phyloP scores from a whole-genome alignment of 495 filamentous ascomycete species.

The Immersiella caudata region DNA sequence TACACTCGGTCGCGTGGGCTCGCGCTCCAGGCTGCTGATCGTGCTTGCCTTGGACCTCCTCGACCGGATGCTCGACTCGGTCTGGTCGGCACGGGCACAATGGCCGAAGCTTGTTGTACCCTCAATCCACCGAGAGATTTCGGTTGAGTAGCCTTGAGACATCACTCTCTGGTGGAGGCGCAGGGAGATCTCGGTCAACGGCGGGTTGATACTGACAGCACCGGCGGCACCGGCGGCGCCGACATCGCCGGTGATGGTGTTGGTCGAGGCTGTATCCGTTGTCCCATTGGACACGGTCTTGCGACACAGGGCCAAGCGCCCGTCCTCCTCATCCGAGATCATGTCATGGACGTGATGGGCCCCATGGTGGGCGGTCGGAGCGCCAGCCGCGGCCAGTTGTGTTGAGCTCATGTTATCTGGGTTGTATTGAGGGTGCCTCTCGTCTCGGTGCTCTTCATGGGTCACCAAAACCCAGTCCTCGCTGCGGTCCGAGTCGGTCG shows the following conservation, averaged over 20 bases:
- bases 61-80: not conserved
- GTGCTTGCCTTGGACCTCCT: not conserved
- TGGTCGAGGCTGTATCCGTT: not conserved
- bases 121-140: not conserved
- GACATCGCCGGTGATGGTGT: not conserved
- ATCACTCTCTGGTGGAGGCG: not conserved
- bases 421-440: constrained; percentile 15
- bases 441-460: not conserved
- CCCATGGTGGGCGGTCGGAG: not conserved
- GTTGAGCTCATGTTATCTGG: constrained; percentile 7
- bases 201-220: not conserved
- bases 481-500: not conserved
- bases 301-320: not conserved
- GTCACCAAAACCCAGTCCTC: constrained; percentile 7
- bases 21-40: not conserved
- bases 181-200: not conserved
- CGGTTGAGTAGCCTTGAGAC: not conserved
- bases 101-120: not conserved
- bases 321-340: not conserved
- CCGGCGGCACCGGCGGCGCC: not conserved
- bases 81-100: not conserved
- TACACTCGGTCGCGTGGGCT: not conserved
- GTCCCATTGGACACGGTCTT: constrained; percentile 1
- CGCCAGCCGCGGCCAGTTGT: not conserved
- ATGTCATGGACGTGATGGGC: not conserved